Evolutionary conservation across 768 basidiomycete genomes (phyloP).

Genomic region (Mycena capillaripes): DNA sequence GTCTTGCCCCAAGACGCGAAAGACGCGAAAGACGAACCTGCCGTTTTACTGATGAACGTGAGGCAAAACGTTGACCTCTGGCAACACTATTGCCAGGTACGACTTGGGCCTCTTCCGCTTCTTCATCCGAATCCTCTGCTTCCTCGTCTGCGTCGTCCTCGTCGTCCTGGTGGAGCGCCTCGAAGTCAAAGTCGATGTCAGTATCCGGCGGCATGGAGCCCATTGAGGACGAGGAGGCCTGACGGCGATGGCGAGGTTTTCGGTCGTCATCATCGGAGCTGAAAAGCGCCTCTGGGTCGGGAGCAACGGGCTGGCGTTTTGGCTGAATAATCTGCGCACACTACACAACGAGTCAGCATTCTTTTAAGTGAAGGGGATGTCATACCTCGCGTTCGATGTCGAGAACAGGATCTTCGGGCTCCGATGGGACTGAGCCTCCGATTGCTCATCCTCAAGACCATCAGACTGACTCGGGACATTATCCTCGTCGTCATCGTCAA

Average conservation of each 20-base stretch:
- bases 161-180: neutral
- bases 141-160: neutral
- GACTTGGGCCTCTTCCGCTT: too few relatives aligned
- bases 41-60: too few relatives aligned
- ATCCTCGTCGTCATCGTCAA: neutral
- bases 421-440: neutral
- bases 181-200: neutral
- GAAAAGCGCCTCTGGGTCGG: neutral
- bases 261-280: neutral
- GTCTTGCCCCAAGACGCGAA: too few relatives aligned
- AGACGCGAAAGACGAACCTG: too few relatives aligned
- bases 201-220: neutral
- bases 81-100: too few relatives aligned
- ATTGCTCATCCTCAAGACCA: neutral
- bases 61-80: conserved; percentile 19
- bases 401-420: neutral
- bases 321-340: neutral
- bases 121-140: neutral
- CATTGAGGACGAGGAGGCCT: neutral
- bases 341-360: neutral
- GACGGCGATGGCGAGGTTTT: neutral
- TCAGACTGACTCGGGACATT: neutral
- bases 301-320: neutral
- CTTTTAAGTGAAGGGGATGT: neutral
- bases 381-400: neutral